Percentiles rank a stretch among this genome's conserved stretches.
Evolutionary conservation across 208 protist species (phyloP).

Genomic region (Acanthamoeba triangularis): DNA sequence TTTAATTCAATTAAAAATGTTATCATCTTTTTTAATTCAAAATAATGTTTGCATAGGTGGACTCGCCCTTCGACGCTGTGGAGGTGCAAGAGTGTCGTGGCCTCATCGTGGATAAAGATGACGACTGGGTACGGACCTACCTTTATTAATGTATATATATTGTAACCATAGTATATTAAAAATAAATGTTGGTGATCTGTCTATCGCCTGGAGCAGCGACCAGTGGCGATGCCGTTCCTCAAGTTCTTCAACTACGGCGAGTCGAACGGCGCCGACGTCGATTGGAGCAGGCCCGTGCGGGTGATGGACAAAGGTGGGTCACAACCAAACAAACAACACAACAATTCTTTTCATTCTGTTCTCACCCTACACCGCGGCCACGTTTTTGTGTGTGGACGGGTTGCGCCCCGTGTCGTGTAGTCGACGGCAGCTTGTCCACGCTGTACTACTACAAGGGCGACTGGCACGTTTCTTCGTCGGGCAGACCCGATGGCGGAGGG

Average conservation of each 20-base stretch:
- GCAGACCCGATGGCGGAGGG: conserved; percentile 10
- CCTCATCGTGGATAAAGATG: conserved; percentile 9
- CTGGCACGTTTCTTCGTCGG: conserved; percentile 27
- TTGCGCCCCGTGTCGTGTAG: background rate
- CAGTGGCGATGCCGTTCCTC: conserved; percentile 30
- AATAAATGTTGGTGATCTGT: background rate
- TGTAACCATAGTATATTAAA: background rate
- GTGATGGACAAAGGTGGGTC: conserved; percentile 33
- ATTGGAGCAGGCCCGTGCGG: conserved; percentile 22
- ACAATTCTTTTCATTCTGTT: background rate
- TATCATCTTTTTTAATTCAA: background rate
- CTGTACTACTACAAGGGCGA: conserved; percentile 59
- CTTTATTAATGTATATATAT: background rate
- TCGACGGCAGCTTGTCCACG: conserved; percentile 26
- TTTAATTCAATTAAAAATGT: too few species aligned
- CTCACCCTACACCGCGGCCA: background rate
- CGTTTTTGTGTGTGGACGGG: background rate
- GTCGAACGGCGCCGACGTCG: background rate
- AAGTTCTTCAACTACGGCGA: conserved; percentile 67
- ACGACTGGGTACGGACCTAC: background rate
- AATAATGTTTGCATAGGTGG: background rate
- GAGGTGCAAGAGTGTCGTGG: conserved; percentile 43
- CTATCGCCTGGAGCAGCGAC: background rate
- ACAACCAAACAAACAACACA: too few species aligned
- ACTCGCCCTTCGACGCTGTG: background rate